Evolutionary conservation across 1,284 basidiomycete species (phyloP), one percentile per base, ranked within the genome.

Genomic region (Bondarzewia mesenterica): DNA sequence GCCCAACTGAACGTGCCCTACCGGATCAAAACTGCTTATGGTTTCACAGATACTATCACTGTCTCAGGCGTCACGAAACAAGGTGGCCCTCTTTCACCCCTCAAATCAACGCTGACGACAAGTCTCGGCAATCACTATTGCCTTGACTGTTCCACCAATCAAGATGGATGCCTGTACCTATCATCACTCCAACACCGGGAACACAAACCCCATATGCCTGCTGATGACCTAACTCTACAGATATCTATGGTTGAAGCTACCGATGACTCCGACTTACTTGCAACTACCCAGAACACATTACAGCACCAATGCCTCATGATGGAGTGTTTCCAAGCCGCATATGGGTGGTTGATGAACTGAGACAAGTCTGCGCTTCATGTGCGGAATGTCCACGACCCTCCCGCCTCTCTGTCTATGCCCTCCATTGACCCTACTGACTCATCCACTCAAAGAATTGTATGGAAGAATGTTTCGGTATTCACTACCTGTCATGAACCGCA

Each of bases 1-100:
- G 53, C 61, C 2, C 62, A 61, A 36, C 27, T 50, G 6, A 36
- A 56, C 16, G 55, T 56, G n/a, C 18, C 32, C 5, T 58, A 55
- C n/a, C n/a, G n/a, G n/a, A n/a, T n/a, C n/a, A n/a, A n/a, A n/a
- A n/a, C n/a, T n/a, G n/a, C n/a, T n/a, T n/a, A n/a, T n/a, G n/a
- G n/a, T n/a, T n/a, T n/a, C n/a, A n/a, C n/a, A n/a, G n/a, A n/a
- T n/a, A n/a, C n/a, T n/a, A 36, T 8, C 56, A 62, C 47, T 61
- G 63, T 2, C 40, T 48, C n/a, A 7, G 25, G 7, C 39, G 32
- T 8, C 32, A 35, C n/a, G 32, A 35, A 8, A 8, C n/a, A 8
- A 8, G 10, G 32, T n/a, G 32, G n/a, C n/a, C 32, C 32, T n/a
- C 10, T 8, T 35, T 8, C 32, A 8, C 32, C n/a, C n/a, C 10